Conservation (phyloP, 495 filamentous ascomycete species). For the Trichodelitschia bisporula region DNA sequence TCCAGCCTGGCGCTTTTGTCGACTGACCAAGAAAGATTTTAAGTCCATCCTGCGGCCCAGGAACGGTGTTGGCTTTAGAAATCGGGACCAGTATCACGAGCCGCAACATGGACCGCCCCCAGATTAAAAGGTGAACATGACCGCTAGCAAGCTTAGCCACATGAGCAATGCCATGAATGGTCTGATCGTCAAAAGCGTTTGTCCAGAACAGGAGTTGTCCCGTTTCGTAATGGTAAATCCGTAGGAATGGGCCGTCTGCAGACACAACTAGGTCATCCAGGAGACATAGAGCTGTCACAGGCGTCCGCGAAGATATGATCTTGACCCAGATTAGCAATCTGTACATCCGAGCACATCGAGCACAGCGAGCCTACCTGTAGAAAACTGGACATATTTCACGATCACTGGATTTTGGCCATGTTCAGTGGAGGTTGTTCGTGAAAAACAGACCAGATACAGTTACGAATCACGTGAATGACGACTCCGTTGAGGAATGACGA, state of each 20-base stretch:
- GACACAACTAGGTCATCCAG: neutral
- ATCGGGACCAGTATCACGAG: neutral
- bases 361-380: no score
- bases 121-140: conserved; percentile 7
- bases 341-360: no score
- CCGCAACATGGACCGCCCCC: conserved; percentile 11
- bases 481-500: no score
- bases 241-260: neutral
- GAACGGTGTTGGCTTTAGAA: neutral
- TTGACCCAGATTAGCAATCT: no score
- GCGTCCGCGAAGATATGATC: no score
- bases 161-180: conserved; percentile 46
- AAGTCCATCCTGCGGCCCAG: neutral
- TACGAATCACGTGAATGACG: no score
- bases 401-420: no score
- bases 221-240: neutral
- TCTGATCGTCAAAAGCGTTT: conserved; percentile 32
- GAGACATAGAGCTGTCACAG: neutral
- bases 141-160: conserved; percentile 9
- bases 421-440: no score
- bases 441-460: no score
- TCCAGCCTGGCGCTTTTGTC: conserved; percentile 43
- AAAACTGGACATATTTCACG: no score
- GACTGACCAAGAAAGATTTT: conserved; percentile 1
- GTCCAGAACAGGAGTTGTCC: neutral